A percentile compares a stretch with the other conserved stretches of the same genome.
Evolutionary conservation across 257 asterid species (phyloP).

Genomic region (Anisodus tanguticus): DNA sequence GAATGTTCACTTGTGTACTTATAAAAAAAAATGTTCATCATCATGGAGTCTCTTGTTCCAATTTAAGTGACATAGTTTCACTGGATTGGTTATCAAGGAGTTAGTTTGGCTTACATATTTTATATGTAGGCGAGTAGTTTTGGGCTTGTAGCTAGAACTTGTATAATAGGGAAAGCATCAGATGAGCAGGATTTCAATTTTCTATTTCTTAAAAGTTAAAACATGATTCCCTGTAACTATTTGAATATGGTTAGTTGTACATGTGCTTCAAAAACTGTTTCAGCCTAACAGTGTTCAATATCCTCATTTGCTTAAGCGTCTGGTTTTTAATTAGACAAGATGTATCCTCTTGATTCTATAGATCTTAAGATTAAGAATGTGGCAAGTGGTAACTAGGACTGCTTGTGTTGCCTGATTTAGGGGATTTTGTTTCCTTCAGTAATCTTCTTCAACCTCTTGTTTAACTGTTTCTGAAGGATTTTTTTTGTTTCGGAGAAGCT

Average conservation of each 20-base stretch:
- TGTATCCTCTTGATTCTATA: background rate
- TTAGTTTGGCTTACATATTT: background rate
- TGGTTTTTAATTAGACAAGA: constrained; percentile 16
- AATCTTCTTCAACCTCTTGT: background rate
- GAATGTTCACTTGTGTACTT: background rate
- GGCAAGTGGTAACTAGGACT: background rate
- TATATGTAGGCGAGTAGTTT: background rate
- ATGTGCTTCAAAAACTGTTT: background rate
- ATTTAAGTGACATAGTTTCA: background rate
- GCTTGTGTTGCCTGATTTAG: background rate
- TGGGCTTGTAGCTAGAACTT: background rate
- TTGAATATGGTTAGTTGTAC: background rate
- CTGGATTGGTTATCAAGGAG: background rate
- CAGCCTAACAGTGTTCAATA: background rate
- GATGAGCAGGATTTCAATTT: background rate
- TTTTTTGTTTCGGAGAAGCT: constrained; percentile 45
- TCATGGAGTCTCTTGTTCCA: background rate
- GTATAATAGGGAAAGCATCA: background rate
- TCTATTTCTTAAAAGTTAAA: background rate
- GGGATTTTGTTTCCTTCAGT: constrained; percentile 1
- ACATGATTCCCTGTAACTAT: background rate
- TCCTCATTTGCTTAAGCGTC: background rate
- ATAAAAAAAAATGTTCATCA: background rate
- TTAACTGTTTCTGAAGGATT: constrained; percentile 16
- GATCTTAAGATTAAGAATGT: background rate